Conservation (phyloP, 805 yeast species). For the Sugiyamaella marilandica region DNA sequence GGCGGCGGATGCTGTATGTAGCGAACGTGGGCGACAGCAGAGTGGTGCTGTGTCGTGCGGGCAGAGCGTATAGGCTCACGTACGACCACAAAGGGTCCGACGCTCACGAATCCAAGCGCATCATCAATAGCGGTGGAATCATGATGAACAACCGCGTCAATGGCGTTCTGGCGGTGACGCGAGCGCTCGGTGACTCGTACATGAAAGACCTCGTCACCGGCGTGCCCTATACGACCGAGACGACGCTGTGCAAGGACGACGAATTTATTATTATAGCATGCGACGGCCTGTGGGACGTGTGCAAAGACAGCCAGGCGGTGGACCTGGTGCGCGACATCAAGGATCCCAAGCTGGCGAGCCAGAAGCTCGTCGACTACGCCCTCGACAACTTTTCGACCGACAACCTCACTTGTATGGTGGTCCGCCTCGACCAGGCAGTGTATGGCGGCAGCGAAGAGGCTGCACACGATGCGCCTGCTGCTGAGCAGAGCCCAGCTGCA, state of each 20-base stretch:
- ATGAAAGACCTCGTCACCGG: constrained; percentile 87
- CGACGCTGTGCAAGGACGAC: constrained; percentile 62
- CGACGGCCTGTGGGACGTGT: constrained; percentile 96
- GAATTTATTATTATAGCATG: constrained; percentile 86
- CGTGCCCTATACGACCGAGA: constrained; percentile 86
- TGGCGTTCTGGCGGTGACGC: constrained; percentile 90
- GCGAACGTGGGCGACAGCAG: constrained; percentile 96
- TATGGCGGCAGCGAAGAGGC: neutral
- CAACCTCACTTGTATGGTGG: constrained; percentile 90
- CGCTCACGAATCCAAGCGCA: constrained; percentile 65
- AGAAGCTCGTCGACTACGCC: constrained; percentile 64
- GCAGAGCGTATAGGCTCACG: constrained; percentile 70
- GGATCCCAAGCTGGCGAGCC: constrained; percentile 65
- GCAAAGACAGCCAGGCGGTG: constrained; percentile 80
- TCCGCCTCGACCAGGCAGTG: constrained; percentile 42
- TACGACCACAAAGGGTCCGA: constrained; percentile 95
- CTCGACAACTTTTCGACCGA: constrained; percentile 78
- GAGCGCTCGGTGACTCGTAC: constrained; percentile 91
- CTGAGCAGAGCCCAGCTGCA: too few species aligned
- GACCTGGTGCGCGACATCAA: constrained; percentile 51
- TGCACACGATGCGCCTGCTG: too few species aligned
- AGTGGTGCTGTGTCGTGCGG: constrained; percentile 69
- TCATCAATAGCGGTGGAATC: constrained; percentile 75
- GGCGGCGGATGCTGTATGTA: constrained; percentile 68
- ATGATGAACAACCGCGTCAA: constrained; percentile 88